A percentile compares a stretch with the other conserved stretches of the same genome.
phyloP scores from a whole-genome alignment of 1,284 basidiomycete species.

The Heterobasidion annosum region DNA sequence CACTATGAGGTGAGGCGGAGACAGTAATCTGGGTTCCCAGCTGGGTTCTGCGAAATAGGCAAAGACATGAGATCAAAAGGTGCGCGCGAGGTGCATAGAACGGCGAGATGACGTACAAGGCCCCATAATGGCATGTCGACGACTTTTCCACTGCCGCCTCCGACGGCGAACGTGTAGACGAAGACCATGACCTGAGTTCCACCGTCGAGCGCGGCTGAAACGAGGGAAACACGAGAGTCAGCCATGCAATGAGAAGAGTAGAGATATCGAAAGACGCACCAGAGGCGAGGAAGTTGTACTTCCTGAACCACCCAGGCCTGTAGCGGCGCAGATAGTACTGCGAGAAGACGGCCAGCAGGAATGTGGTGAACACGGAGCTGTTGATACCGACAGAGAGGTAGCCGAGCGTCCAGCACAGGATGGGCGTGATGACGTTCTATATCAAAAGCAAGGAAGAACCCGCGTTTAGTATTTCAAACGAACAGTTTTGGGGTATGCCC shows the following conservation, averaged over 20 bases:
- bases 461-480: no score
- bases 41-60: not conserved
- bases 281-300: constrained; percentile 34
- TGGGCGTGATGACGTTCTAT: constrained; percentile 30
- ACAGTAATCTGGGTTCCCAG: not conserved
- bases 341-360: not conserved
- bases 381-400: constrained; percentile 41
- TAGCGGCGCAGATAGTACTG: constrained; percentile 1
- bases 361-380: not conserved
- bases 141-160: constrained; percentile 35
- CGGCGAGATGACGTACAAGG: constrained; percentile 7
- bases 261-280: no score
- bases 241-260: no score
- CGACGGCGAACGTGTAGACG: constrained; percentile 38
- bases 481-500: no score
- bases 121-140: constrained; percentile 29
- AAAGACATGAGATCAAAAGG: not conserved
- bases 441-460: no score
- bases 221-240: no score
- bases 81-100: no score
- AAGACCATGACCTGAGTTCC: constrained; percentile 25
- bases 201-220: constrained; percentile 35
- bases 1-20: not conserved
- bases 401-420: constrained; percentile 34
- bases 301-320: constrained; percentile 35